Percentiles rank a stretch among this genome's conserved stretches.
Conservation (phyloP, 176 grass and related monocot species). For the Raddia distichophylla region DNA sequence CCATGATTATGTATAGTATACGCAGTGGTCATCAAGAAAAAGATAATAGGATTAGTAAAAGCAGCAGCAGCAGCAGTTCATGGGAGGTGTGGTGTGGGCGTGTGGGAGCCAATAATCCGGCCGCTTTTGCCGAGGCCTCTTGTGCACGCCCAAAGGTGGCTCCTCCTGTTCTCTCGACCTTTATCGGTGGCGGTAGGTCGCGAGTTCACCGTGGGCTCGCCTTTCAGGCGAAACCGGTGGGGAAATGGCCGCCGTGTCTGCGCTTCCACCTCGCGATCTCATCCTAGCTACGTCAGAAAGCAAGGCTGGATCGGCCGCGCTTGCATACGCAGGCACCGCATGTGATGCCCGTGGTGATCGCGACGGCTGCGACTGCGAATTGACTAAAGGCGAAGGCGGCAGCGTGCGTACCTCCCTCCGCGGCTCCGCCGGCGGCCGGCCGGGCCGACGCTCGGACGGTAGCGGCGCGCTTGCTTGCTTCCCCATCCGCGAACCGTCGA, state of each 20-base stretch:
- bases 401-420: not conserved
- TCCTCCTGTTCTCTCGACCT: not conserved
- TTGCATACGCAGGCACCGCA: not conserved
- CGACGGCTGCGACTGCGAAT: too few species aligned
- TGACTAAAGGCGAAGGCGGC: not conserved
- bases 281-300: not conserved
- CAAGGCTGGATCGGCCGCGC: not conserved
- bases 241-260: not conserved
- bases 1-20: not conserved
- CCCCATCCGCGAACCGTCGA: too few species aligned
- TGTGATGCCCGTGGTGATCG: too few species aligned
- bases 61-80: not conserved
- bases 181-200: slow-evolving; percentile 29
- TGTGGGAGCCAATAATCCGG: not conserved
- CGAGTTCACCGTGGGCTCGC: not conserved
- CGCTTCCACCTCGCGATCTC: not conserved
- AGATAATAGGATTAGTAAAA: slow-evolving; percentile 26
- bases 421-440: too few species aligned
- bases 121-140: slow-evolving; percentile 26
- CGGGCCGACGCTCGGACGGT: too few species aligned
- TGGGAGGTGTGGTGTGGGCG: slow-evolving; percentile 6
- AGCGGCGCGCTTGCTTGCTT: too few species aligned
- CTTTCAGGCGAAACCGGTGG: not conserved
- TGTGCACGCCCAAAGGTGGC: slow-evolving; percentile 37
- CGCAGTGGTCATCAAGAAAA: slow-evolving; percentile 1